Base-by-base conservation (phyloP, 345 rosid genomes). In the Euphorbia lathyris region DNA sequence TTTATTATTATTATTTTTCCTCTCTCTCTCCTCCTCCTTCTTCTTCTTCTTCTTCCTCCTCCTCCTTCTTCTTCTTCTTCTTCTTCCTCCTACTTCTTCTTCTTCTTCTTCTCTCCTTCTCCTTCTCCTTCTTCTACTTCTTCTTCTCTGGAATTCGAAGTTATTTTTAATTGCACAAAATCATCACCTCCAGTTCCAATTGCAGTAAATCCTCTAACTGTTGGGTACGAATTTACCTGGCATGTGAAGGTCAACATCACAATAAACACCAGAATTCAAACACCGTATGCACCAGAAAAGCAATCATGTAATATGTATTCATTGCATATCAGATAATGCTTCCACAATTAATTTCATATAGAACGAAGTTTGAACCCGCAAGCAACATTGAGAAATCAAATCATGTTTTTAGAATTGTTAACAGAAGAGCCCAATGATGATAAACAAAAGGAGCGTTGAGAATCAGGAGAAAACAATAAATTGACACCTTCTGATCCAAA, bases 161-260 rank as follows among this genome's bases (percentile, higher is more conserved):
- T n/a, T n/a, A n/a, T n/a, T n/a, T n/a, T n/a, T n/a, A n/a, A n/a
- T 68, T 90, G 99, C 70, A 91, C 96, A 82, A 94, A 94, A 79
- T 94, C 98, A 65, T 94, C 93, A 51, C 98, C 98, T 36, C 98
- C 97, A 36, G 96, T 94, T 72, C 96, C 98, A 72, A 94, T 94
- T 6, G 97, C 96, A 5, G 93, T 91, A 84, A 94, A 94, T 58
- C 97, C 97, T 84, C 97, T 86, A 64, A 88, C 98, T 5, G 95
- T 89, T 3, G 97, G 98, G 82, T 94, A 94, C 5, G 93, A 83
- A 72, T 94, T 94, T 43, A 94, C 98, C 97, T 94, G 80, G 70
- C 52, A 73, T 75, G 71, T 68, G 25, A 69, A 70, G 12, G 48
- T 52, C 27, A 50, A 22, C 43, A 71, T 66, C 43, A 17, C 5